phyloP scores from a whole-genome alignment of 1,284 basidiomycete species.

The Ganoderma sp. region DNA sequence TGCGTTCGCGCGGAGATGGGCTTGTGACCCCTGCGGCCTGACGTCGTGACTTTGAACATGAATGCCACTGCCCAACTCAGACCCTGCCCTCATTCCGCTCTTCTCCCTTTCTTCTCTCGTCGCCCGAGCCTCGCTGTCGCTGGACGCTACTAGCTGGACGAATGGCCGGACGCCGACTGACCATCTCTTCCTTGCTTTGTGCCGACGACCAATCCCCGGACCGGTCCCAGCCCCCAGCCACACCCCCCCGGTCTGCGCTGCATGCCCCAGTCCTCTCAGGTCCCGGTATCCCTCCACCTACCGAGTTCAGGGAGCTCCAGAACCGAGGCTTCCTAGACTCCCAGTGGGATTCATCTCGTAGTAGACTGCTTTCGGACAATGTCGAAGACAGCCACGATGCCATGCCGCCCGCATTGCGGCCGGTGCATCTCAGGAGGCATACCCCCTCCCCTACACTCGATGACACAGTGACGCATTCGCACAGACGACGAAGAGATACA shows the following conservation, averaged over 20 bases:
- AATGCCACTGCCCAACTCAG: constrained; percentile 3
- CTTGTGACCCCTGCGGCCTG: constrained; percentile 13
- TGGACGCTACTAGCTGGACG: constrained; percentile 1
- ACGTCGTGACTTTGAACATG: constrained; percentile 2
- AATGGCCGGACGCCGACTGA: constrained; percentile 70
- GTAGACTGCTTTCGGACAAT: constrained; percentile 24
- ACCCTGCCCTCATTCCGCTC: background rate
- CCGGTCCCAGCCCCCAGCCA: constrained; percentile 24
- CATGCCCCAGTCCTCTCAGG: constrained; percentile 10
- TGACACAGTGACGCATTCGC: constrained; percentile 10
- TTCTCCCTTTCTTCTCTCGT: constrained; percentile 12
- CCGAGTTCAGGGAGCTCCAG: constrained; percentile 18
- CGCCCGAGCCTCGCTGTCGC: background rate
- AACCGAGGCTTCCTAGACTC: constrained; percentile 18
- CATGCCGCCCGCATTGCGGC: constrained; percentile 36
- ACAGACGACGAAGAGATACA: constrained; percentile 16
- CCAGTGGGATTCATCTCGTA: constrained; percentile 18
- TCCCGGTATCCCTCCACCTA: constrained; percentile 13
- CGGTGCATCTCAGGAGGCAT: constrained; percentile 31
- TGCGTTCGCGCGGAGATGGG: constrained; percentile 19
- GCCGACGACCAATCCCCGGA: constrained; percentile 46
- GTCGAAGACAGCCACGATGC: constrained; percentile 31
- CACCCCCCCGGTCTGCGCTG: constrained; percentile 19
- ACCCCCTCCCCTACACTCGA: constrained; percentile 33
- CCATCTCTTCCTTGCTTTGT: constrained; percentile 75